Conservation (phyloP, 1,284 basidiomycete genomes). For the Ustilago curta region DNA sequence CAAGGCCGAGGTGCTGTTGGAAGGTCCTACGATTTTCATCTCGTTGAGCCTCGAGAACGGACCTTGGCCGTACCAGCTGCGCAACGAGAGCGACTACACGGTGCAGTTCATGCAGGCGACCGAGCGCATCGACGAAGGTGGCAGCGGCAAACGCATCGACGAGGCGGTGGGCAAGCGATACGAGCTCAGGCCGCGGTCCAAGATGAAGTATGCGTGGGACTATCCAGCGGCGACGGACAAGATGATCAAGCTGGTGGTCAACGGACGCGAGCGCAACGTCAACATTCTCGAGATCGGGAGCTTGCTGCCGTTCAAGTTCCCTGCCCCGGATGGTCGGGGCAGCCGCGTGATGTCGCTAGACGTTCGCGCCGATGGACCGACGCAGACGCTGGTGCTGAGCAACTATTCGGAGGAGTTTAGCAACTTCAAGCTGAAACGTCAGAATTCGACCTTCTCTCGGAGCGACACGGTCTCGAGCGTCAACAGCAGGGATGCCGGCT, state of each 20-base stretch:
- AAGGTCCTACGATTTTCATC: conserved; percentile 90
- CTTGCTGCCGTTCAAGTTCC: conserved; percentile 88
- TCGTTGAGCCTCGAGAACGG: conserved; percentile 77
- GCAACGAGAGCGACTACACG: conserved; percentile 85
- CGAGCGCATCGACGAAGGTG: conserved; percentile 35
- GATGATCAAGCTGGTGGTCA: conserved; percentile 77
- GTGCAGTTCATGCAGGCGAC: conserved; percentile 79
- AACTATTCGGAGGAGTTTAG: conserved; percentile 88
- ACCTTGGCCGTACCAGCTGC: conserved; percentile 89
- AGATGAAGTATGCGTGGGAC: conserved; percentile 90
- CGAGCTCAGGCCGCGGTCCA: conserved; percentile 75
- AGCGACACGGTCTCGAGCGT: conserved; percentile 79
- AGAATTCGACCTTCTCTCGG: conserved; percentile 74
- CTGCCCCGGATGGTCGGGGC: conserved; percentile 66
- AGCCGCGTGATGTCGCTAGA: conserved; percentile 84
- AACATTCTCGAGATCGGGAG: conserved; percentile 98
- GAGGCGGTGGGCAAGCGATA: conserved; percentile 70
- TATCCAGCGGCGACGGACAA: conserved; percentile 87
- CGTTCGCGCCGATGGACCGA: conserved; percentile 88
- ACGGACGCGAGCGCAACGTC: conserved; percentile 79
- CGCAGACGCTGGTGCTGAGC: conserved; percentile 87
- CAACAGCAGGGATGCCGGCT: conserved; percentile 74
- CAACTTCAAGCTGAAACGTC: conserved; percentile 84
- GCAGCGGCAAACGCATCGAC: conserved; percentile 39
- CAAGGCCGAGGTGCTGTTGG: conserved; percentile 84